Evolutionary conservation across 306 rosid species (phyloP), one percentile per base, ranked within the genome.

Genomic region (Quercus bicolor): DNA sequence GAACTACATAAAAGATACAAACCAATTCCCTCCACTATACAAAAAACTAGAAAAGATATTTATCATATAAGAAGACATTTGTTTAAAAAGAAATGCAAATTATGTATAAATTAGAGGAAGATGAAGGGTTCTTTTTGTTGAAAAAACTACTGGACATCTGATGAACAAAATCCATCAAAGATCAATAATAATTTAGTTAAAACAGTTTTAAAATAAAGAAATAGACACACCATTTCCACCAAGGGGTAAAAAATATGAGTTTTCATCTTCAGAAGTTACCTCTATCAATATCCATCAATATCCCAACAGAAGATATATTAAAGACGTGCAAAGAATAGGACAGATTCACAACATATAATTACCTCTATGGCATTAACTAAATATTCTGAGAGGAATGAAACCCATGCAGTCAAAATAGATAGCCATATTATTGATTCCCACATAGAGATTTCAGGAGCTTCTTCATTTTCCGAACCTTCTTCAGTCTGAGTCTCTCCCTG

Each of bases 341-440:
- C 40, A 61, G 51, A 19, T 62, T 76, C 78, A 78, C 15, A 68
- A 48, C 29, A 23, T 14, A 59, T n/a, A 48, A 48, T 29, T 72
- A 93, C 98, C 94, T 93, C 89, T 57, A 91, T 88, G 31, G 98
- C 91, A 55, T 88, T 85, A 74, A 93, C 97, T 74, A 93, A 81
- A 76, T 91, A 93, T 84, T 89, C 93, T 7, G 98, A 91, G 74
- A 93, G 77, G 74, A 91, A 52, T 54, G 98, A 86, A 81, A 91
- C 87, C 87, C 94, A 89, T 68, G 81, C 86, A 19, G 97, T 93
- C 90, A 93, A 77, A 78, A 93, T 86, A 26, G 62, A 83, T 75
- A 93, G 94, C 97, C 96, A 93, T 68, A 89, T 85, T 81, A 91
- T 69, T 64, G 96, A 87, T 82, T 91, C 97, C 93, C 96, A 93